A percentile compares a stretch with the other conserved stretches of the same genome.
Evolutionary conservation across 768 basidiomycete genomes (phyloP).

Genomic region (Agaricus blazei): DNA sequence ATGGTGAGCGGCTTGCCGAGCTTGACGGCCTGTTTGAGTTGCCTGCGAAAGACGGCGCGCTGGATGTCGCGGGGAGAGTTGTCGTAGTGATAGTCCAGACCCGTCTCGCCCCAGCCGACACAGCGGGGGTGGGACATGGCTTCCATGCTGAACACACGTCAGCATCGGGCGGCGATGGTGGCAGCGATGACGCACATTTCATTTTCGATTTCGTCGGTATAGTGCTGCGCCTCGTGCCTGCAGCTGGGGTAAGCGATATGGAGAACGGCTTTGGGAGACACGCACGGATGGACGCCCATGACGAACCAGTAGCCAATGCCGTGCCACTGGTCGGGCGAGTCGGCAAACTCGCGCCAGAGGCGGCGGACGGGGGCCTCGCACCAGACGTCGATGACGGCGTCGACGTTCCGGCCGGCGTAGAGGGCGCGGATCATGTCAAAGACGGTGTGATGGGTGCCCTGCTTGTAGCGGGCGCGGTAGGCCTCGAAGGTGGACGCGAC

Average conservation of each 20-base stretch:
- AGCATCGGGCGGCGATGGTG: not conserved
- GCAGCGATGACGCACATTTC: slow-evolving; percentile 46
- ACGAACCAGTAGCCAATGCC: slow-evolving; percentile 80
- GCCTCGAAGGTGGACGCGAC: slow-evolving; percentile 65
- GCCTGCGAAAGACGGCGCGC: slow-evolving; percentile 57
- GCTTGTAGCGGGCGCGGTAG: slow-evolving; percentile 60
- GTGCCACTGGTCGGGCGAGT: slow-evolving; percentile 60
- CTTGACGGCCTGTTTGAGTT: slow-evolving; percentile 62
- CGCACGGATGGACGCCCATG: slow-evolving; percentile 78
- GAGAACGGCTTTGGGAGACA: not conserved
- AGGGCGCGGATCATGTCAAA: slow-evolving; percentile 64
- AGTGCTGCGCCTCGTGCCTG: slow-evolving; percentile 69
- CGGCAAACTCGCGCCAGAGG: slow-evolving; percentile 68
- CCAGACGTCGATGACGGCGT: slow-evolving; percentile 81
- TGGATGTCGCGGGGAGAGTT: slow-evolving; percentile 69
- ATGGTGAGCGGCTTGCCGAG: slow-evolving; percentile 78
- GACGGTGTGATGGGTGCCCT: slow-evolving; percentile 42
- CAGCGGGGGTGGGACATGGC: slow-evolving; percentile 79
- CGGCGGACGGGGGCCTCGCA: slow-evolving; percentile 72
- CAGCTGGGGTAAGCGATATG: not conserved
- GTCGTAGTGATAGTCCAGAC: slow-evolving; percentile 83
- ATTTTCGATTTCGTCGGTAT: slow-evolving; percentile 61
- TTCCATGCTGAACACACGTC: slow-evolving; percentile 41
- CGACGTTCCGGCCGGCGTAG: slow-evolving; percentile 52
- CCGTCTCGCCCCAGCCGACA: slow-evolving; percentile 88